These are phyloP conservation scores for Extremus antarcticus DNA, from an alignment of 495 filamentous ascomycete genomes.

Conservation along the genomic window DNA sequence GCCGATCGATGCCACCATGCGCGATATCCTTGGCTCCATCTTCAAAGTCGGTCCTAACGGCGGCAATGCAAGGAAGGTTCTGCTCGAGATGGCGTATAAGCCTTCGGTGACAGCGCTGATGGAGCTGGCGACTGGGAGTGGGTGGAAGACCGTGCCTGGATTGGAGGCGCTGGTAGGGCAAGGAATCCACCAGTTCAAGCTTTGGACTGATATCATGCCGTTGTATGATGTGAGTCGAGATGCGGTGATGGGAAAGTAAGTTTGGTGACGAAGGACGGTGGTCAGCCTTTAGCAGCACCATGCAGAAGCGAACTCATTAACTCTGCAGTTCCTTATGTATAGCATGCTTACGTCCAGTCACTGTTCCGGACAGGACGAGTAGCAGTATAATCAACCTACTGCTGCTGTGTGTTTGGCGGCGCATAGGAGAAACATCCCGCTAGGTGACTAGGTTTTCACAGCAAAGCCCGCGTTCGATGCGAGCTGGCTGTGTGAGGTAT, in stretches of 20 bases:
- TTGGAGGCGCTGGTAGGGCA: slow-evolving; percentile 86
- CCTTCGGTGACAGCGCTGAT: slow-evolving; percentile 75
- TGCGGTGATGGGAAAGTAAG: slow-evolving; percentile 9
- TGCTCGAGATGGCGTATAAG: slow-evolving; percentile 96
- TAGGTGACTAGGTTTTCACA: too few relatives aligned
- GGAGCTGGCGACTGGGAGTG: slow-evolving; percentile 64
- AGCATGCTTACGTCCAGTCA: too few relatives aligned
- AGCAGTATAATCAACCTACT: too few relatives aligned
- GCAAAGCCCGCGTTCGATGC: too few relatives aligned
- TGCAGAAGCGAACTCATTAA: too few relatives aligned
- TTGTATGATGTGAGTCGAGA: slow-evolving; percentile 42
- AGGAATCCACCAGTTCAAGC: slow-evolving; percentile 64
- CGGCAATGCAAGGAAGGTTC: slow-evolving; percentile 37
- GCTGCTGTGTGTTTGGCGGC: too few relatives aligned
- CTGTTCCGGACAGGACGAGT: too few relatives aligned
- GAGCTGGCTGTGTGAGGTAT: too few relatives aligned
- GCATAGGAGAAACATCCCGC: too few relatives aligned
- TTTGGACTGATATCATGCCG: slow-evolving; percentile 69
- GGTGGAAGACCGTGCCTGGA: slow-evolving; percentile 81
- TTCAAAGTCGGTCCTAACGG: slow-evolving; percentile 39
- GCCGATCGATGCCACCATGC: slow-evolving; percentile 64
- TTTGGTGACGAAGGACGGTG: background rate
- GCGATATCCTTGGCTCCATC: slow-evolving; percentile 51
- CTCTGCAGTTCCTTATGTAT: too few relatives aligned
- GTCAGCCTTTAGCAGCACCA: too few relatives aligned